Conservation (phyloP, 495 filamentous ascomycete species). For the Penicillium alfredii region DNA sequence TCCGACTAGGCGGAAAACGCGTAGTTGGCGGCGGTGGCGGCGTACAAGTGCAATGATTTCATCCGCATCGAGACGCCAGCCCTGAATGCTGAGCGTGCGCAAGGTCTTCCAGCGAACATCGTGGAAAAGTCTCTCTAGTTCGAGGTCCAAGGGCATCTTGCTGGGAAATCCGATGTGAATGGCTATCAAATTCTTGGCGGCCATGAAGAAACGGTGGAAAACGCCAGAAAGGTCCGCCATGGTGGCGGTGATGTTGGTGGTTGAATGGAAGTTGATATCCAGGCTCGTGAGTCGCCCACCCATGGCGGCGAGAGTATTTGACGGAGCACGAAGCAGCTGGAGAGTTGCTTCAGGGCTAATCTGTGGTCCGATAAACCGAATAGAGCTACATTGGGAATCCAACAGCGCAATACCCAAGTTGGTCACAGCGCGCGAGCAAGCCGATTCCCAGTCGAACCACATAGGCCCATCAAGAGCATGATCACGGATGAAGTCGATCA, state of each 20-base stretch:
- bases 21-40: slow-evolving; percentile 51
- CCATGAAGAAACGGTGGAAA: slow-evolving; percentile 51
- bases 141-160: slow-evolving; percentile 48
- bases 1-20: slow-evolving; percentile 51
- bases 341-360: slow-evolving; percentile 56
- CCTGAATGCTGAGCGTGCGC: slow-evolving; percentile 58
- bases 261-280: slow-evolving; percentile 56
- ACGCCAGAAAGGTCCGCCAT: slow-evolving; percentile 50
- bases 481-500: slow-evolving; percentile 39
- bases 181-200: slow-evolving; percentile 55
- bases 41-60: slow-evolving; percentile 55
- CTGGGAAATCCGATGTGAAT: slow-evolving; percentile 62
- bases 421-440: slow-evolving; percentile 56
- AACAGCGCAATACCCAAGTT: slow-evolving; percentile 54
- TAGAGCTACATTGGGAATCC: slow-evolving; percentile 47
- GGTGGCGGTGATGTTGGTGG: slow-evolving; percentile 45
- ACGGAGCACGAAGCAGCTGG: slow-evolving; percentile 41
- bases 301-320: slow-evolving; percentile 44
- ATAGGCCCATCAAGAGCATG: slow-evolving; percentile 22
- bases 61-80: slow-evolving; percentile 53
- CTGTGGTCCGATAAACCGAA: slow-evolving; percentile 59
- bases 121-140: slow-evolving; percentile 58
- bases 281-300: slow-evolving; percentile 53
- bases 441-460: slow-evolving; percentile 54
- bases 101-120: slow-evolving; percentile 55